Base-by-base conservation (phyloP, 805 yeast species). In the Monosporozyma aquatica region DNA sequence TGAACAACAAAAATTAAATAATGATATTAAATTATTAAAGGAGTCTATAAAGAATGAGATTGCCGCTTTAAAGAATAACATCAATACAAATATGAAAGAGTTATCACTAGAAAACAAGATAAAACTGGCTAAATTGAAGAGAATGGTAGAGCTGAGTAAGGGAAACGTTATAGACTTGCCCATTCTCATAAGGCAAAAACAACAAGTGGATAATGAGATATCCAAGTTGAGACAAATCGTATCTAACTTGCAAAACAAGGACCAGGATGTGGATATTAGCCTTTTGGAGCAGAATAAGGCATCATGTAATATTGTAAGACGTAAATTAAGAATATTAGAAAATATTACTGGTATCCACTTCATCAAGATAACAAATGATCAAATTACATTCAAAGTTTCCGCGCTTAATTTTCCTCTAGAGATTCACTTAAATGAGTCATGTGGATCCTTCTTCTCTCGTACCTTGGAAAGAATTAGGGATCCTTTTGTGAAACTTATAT, bases 41-140 rank as follows among this genome's bases (percentile, higher is more conserved):
- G 49, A 49, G 7, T 34, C 48, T 9, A 30, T 55, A 4, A 44
- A 38, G 24, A 44, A 45, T 34, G 63, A 61, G 34, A 43, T 61
- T 4, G 42, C 30, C n/a, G 26, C 53, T 11, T 22, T 52, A 4
- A 53, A 45, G 23, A 50, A 50, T 23, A 33, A 46, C 3, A 49
- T 55, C 8, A 21, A 43, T 2, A 39, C 38, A 7, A 38, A 36
- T 6, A 27, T 44, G 9, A 46, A 41, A 7, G 43, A 41, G 10
- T 48, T 43, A 5, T 41, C 43, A 10, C 33, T 54, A 17, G 26
- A 37, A 0, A 50, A 47, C 20, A 54, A 48, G 37, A 38, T 56
- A 2, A 43, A 40, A 27, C 21, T 56, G 21, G 52, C 44, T 27
- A 42, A 41, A 27, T 37, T 54, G 41, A 45, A 46, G 30, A 52